Evolutionary conservation across 2,329 filamentous ascomycete species (phyloP).

Genomic region (Elsinoe perseae): DNA sequence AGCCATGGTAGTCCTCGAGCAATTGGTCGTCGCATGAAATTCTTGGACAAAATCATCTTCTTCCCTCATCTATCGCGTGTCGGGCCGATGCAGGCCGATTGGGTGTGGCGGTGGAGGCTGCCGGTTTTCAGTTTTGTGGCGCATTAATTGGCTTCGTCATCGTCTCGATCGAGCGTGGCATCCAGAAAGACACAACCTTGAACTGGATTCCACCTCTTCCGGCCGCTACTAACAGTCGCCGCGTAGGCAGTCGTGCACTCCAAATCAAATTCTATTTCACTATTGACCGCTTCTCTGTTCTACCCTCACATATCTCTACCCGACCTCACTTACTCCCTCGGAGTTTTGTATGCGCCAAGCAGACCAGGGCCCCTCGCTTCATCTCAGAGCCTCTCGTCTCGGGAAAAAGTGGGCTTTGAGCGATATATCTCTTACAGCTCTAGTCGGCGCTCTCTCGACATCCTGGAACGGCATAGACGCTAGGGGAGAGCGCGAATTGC

Average conservation of each 20-base stretch:
- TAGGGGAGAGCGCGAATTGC: background rate
- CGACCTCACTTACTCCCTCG: background rate
- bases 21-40: slow-evolving; percentile 5
- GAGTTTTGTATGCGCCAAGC: background rate
- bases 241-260: slow-evolving; percentile 14
- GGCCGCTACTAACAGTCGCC: background rate
- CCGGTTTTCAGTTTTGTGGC: background rate
- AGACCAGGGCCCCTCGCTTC: background rate
- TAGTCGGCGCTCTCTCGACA: background rate
- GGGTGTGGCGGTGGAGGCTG: slow-evolving; percentile 3
- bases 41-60: slow-evolving; percentile 1
- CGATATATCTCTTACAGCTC: slow-evolving; percentile 4
- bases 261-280: too few species aligned
- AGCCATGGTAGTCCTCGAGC: slow-evolving; percentile 18
- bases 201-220: background rate
- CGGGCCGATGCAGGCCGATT: background rate
- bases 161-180: background rate
- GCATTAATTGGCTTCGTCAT: background rate
- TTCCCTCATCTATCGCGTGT: background rate
- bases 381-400: background rate
- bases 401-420: slow-evolving; percentile 1
- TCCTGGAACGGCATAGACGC: background rate
- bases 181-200: background rate
- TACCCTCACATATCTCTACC: background rate
- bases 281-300: background rate